These are phyloP conservation scores for Metarhizium sp. DNA, from an alignment of 2,329 filamentous ascomycete species.

Conservation along the genomic window DNA sequence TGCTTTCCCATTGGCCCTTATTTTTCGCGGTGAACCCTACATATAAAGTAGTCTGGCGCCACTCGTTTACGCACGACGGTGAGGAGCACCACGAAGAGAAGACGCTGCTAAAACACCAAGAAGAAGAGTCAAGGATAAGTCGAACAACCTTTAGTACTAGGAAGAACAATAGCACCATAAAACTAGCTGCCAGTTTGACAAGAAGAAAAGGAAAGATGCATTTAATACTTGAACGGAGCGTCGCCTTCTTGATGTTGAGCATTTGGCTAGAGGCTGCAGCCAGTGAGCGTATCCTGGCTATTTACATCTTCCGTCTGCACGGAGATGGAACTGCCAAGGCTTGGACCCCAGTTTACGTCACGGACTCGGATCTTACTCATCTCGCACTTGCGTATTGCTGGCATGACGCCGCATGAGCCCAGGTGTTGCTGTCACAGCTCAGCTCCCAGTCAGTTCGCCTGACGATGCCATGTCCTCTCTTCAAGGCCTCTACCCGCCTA, in stretches of 20 bases:
- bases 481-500: background rate
- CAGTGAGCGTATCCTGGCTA: background rate
- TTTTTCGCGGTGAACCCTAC: too few relatives aligned
- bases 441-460: background rate
- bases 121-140: too few relatives aligned
- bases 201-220: background rate
- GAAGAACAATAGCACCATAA: background rate
- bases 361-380: background rate
- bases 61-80: too few relatives aligned
- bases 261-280: background rate
- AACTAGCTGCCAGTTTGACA: background rate
- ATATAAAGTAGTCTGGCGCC: too few relatives aligned
- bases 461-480: background rate
- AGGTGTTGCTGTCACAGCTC: background rate
- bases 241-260: background rate
- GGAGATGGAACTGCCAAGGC: background rate
- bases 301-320: background rate
- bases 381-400: background rate
- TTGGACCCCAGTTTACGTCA: background rate
- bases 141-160: too few relatives aligned
- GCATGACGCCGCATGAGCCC: background rate
- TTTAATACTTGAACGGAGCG: fast-evolving
- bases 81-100: too few relatives aligned
- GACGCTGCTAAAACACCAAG: too few relatives aligned
- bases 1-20: too few relatives aligned